phyloP scores from a whole-genome alignment of 352 stramenopile genomes.

The Phytophthora sansomeana region DNA sequence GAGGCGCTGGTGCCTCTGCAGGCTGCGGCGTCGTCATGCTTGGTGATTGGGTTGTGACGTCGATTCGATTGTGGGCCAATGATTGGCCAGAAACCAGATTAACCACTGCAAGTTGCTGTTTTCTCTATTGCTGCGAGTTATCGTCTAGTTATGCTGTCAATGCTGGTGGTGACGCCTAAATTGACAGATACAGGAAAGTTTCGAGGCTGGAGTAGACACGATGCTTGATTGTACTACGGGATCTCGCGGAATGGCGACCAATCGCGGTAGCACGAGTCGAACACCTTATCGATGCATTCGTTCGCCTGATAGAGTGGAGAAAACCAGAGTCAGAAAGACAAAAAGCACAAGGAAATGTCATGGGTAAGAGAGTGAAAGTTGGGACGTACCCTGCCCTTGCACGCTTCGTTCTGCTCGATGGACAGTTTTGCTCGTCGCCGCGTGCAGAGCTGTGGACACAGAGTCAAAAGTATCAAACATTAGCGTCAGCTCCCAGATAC shows the following conservation, averaged over 20 bases:
- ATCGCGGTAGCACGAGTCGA: constrained; percentile 88
- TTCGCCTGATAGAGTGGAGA: constrained; percentile 60
- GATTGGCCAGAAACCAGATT: constrained; percentile 18
- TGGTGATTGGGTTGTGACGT: constrained; percentile 3
- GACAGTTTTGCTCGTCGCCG: constrained; percentile 88
- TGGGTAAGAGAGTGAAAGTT: not conserved
- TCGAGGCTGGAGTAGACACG: not conserved
- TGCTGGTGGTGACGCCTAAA: not conserved
- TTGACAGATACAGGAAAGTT: constrained; percentile 12
- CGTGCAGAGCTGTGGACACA: constrained; percentile 76
- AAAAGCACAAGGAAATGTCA: not conserved
- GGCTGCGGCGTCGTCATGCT: constrained; percentile 18
- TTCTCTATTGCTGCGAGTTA: constrained; percentile 18
- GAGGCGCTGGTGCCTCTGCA: constrained; percentile 7
- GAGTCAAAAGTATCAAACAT: not conserved
- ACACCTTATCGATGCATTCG: constrained; percentile 87
- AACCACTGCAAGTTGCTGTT: constrained; percentile 10
- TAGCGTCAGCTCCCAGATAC: constrained; percentile 2
- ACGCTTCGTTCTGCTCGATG: constrained; percentile 76
- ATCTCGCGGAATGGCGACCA: constrained; percentile 86
- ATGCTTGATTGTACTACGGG: constrained; percentile 42
- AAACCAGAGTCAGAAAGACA: not conserved
- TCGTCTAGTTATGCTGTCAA: constrained; percentile 3
- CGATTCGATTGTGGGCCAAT: constrained; percentile 31
- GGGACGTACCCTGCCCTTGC: constrained; percentile 70